Conservation (phyloP, 768 basidiomycete species). For the Tricholoma sp. region DNA sequence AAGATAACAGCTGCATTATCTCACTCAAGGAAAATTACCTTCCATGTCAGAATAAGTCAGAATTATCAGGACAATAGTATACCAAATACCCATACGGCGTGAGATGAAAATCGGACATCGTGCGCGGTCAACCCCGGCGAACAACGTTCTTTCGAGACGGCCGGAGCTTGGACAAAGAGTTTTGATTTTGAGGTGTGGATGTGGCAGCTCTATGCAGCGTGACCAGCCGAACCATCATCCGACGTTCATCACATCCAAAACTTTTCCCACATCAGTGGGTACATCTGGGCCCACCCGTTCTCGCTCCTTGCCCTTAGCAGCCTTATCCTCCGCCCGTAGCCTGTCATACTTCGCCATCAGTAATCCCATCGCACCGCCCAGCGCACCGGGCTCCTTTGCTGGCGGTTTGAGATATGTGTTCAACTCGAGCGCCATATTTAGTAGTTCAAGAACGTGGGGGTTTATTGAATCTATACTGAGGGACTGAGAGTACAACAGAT, state of each 20-base stretch:
- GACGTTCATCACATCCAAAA: slow-evolving; percentile 24
- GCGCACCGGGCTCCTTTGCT: slow-evolving; percentile 18
- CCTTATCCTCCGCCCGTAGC: slow-evolving; percentile 18
- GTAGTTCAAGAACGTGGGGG: slow-evolving; percentile 70
- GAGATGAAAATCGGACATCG: not conserved
- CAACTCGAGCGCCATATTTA: slow-evolving; percentile 75
- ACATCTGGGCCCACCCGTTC: slow-evolving; percentile 17
- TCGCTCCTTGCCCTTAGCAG: slow-evolving; percentile 20
- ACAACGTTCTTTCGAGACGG: not conserved
- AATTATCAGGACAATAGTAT: not conserved
- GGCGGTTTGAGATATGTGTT: slow-evolving; percentile 19
- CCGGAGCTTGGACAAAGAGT: not conserved
- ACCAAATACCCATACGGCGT: no score
- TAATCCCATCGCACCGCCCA: slow-evolving; percentile 24
- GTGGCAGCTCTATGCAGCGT: not conserved
- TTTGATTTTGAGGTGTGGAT: slow-evolving; percentile 1
- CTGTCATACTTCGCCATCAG: slow-evolving; percentile 30
- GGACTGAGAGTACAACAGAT: slow-evolving; percentile 38
- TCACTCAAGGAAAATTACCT: not conserved
- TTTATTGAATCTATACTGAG: slow-evolving; percentile 82
- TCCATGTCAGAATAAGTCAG: no score
- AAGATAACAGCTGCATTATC: not conserved
- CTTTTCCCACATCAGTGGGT: slow-evolving; percentile 10
- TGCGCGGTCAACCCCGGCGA: not conserved
- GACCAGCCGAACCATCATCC: slow-evolving; percentile 13